phyloP scores from a whole-genome alignment of 768 basidiomycete species.

The Leccinum olivaceopallidum region DNA sequence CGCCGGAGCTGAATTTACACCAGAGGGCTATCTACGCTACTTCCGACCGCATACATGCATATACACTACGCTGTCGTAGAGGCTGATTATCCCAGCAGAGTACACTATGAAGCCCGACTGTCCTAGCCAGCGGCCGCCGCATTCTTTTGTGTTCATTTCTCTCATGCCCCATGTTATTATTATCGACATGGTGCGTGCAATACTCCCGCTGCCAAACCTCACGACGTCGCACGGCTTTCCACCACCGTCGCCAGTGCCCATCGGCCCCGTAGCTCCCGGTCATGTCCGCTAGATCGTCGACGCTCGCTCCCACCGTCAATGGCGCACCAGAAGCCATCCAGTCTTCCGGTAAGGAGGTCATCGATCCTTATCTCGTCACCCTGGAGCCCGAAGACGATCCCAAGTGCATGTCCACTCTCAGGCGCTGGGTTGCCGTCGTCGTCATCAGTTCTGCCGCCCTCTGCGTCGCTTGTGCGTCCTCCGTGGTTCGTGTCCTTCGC shows the following conservation, averaged over 20 bases:
- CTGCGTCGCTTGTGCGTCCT: conserved; percentile 57
- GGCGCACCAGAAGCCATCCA: conserved; percentile 3
- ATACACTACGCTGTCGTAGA: background rate
- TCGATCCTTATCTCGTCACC: conserved; percentile 31
- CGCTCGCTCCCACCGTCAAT: conserved; percentile 11
- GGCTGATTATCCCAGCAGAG: background rate
- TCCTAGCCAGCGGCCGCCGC: background rate
- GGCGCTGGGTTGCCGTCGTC: conserved; percentile 50
- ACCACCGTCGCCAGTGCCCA: background rate
- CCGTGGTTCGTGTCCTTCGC: conserved; percentile 43
- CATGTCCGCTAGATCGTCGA: conserved; percentile 12
- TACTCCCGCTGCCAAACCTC: background rate
- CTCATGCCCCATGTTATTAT: conserved; percentile 12
- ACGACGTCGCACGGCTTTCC: background rate
- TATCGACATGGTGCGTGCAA: background rate
- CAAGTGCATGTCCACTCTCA: conserved; percentile 37
- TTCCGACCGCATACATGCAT: background rate
- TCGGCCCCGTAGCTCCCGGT: background rate
- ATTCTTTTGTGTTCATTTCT: background rate
- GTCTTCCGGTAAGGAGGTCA: conserved; percentile 1
- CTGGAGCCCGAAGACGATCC: conserved; percentile 46
- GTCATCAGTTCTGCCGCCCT: conserved; percentile 48
- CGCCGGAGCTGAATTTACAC: background rate
- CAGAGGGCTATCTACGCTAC: background rate
- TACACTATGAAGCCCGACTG: background rate